Percentiles rank a stretch among this genome's conserved stretches.
These are phyloP conservation scores for Russula abietina DNA, from an alignment of 768 basidiomycete species.

Conservation along the genomic window DNA sequence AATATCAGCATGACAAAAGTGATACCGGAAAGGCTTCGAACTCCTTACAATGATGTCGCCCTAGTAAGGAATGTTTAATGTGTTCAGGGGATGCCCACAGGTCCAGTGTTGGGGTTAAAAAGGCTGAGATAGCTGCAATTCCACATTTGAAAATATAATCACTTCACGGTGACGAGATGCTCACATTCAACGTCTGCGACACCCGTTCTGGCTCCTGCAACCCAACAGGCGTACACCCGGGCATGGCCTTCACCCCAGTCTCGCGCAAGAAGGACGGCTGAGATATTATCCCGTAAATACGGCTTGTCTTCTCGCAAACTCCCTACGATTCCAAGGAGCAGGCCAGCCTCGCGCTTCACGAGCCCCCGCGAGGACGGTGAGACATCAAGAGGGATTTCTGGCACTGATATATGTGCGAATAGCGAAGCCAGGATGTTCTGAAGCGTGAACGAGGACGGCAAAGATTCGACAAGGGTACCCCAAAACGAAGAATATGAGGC, in stretches of 20 bases:
- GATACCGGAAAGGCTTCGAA: background rate
- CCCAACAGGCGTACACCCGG: constrained; percentile 67
- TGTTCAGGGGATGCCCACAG: constrained; percentile 75
- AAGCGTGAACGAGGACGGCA: constrained; percentile 48
- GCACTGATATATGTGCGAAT: constrained; percentile 41
- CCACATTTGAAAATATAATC: constrained; percentile 5
- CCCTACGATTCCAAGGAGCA: constrained; percentile 55
- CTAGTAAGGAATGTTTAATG: constrained; percentile 71
- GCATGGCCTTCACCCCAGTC: constrained; percentile 56
- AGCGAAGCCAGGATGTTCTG: constrained; percentile 57
- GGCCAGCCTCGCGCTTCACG: constrained; percentile 47
- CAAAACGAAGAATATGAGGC: constrained; percentile 45
- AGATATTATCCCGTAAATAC: constrained; percentile 48
- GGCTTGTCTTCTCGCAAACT: constrained; percentile 35
- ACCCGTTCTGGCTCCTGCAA: constrained; percentile 41
- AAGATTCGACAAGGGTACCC: constrained; percentile 39
- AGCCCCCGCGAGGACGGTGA: constrained; percentile 35
- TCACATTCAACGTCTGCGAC: constrained; percentile 34
- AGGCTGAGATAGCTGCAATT: constrained; percentile 39
- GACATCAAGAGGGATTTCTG: constrained; percentile 32
- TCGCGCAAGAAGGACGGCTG: constrained; percentile 46
- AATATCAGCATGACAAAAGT: constrained; percentile 1
- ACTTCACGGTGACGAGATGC: background rate
- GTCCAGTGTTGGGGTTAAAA: constrained; percentile 48
- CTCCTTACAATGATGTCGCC: constrained; percentile 66